These are phyloP conservation scores for Salinomyces thailandicus DNA, from an alignment of 2,329 filamentous ascomycete genomes.

Conservation along the genomic window DNA sequence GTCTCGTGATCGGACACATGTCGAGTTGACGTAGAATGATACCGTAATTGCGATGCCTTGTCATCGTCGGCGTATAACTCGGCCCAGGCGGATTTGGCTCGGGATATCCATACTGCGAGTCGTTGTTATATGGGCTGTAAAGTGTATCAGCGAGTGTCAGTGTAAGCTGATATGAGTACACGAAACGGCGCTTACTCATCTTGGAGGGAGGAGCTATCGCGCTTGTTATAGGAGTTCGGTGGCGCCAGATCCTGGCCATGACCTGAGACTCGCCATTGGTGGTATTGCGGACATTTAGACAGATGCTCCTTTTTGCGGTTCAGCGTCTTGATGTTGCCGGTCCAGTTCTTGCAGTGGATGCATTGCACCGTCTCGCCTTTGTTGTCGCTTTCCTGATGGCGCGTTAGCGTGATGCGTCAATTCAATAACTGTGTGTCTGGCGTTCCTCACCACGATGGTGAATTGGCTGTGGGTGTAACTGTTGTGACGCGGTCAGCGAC, in stretches of 20 bases:
- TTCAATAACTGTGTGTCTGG: no score
- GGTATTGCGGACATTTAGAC: conserved; percentile 19
- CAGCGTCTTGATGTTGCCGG: conserved; percentile 22
- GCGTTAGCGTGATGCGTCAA: not conserved
- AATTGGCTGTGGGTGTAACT: conserved; percentile 1
- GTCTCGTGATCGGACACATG: not conserved
- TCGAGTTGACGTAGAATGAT: not conserved
- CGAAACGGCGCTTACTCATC: conserved; percentile 14
- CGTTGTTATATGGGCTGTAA: conserved; percentile 6
- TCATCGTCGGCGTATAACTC: conserved; percentile 13
- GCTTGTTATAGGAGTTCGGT: conserved; percentile 23
- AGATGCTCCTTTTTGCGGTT: conserved; percentile 26
- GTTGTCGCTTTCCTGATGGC: conserved; percentile 9
- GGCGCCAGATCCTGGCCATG: conserved; percentile 25
- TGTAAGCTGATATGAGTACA: no score
- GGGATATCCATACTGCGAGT: conserved; percentile 5
- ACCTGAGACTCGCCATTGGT: conserved; percentile 20
- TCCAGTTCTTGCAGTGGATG: conserved; percentile 24
- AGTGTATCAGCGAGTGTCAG: conserved; percentile 1
- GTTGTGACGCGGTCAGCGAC: not conserved
- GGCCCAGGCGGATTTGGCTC: conserved; percentile 8
- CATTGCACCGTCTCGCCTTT: conserved; percentile 22
- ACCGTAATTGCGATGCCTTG: conserved; percentile 16
- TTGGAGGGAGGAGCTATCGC: conserved; percentile 8
- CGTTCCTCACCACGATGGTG: conserved; percentile 1